Evolutionary conservation across 345 rosid species (phyloP).

Genomic region (Salix purpurea): DNA sequence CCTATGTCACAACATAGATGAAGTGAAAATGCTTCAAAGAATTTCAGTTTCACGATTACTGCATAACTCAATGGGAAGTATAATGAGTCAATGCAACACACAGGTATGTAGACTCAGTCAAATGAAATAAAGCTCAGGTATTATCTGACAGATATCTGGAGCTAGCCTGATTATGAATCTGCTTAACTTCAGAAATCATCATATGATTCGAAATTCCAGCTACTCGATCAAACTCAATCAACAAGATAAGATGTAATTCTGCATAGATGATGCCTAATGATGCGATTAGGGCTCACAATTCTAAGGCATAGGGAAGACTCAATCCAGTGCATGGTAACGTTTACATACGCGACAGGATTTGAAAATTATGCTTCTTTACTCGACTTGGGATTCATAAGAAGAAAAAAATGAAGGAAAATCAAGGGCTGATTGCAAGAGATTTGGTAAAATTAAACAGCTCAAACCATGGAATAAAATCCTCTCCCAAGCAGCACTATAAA

Average conservation of each 20-base stretch:
- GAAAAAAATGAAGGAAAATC: neutral
- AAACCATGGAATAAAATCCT: neutral
- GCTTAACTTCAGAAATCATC: neutral
- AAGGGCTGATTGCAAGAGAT: neutral
- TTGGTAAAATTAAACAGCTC: neutral
- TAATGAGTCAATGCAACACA: neutral
- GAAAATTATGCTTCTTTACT: neutral
- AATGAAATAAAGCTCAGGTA: neutral
- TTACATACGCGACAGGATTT: neutral
- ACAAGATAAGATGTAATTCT: neutral
- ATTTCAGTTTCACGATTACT: neutral
- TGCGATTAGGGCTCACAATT: neutral
- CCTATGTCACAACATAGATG: neutral
- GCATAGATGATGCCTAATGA: neutral
- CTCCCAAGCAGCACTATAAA: neutral
- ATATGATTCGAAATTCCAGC: neutral
- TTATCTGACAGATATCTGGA: neutral
- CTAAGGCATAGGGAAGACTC: neutral
- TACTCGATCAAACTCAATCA: neutral
- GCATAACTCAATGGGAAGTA: neutral
- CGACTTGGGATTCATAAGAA: neutral
- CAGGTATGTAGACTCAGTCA: neutral
- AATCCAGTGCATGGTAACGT: neutral
- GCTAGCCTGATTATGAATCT: neutral
- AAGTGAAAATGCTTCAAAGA: neutral